These are phyloP conservation scores for Cucurbita moschata DNA, from an alignment of 306 rosid species.

Conservation along the genomic window DNA sequence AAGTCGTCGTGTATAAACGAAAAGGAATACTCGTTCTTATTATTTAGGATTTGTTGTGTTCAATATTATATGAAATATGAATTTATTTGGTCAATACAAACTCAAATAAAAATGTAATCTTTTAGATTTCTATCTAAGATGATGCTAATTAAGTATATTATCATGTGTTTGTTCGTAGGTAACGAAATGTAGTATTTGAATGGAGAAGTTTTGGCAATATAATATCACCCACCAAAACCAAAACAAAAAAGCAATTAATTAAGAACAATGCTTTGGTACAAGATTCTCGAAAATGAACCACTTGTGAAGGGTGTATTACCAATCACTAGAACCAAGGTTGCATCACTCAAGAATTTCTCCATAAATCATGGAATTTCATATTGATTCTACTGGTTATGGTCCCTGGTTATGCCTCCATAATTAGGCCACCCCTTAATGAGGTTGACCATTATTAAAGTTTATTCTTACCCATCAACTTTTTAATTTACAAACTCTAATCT, in stretches of 20 bases:
- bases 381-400: neutral
- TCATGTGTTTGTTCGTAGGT: neutral
- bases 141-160: no score
- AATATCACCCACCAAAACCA: neutral
- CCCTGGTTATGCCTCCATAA: neutral
- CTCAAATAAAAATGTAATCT: no score
- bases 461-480: neutral
- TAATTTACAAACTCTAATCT: neutral
- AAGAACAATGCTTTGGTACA: neutral
- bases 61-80: no score
- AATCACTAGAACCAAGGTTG: neutral
- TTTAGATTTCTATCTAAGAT: no score
- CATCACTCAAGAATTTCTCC: neutral
- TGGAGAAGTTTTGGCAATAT: neutral
- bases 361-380: neutral
- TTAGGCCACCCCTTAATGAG: neutral
- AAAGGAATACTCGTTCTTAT: neutral
- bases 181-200: neutral
- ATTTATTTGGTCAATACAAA: no score
- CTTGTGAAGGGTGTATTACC: neutral
- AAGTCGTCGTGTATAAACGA: neutral
- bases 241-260: neutral
- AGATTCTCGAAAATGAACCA: neutral
- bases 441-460: neutral
- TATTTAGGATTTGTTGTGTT: no score